Conservation (phyloP, 108 stramenopile species). For the Cyclotella sp. region DNA sequence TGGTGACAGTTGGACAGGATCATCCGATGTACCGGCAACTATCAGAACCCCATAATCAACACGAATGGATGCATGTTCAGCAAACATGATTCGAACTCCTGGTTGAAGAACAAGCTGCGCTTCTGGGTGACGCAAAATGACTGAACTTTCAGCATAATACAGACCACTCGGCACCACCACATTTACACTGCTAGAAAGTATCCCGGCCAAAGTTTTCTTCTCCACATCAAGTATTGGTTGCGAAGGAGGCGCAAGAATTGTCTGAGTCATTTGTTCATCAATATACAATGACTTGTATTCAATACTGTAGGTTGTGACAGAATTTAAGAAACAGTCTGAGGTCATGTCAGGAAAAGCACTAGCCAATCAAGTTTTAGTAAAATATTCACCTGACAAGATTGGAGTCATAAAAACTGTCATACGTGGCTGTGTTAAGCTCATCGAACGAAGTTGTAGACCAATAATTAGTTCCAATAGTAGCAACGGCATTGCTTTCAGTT, state of each 20-base stretch:
- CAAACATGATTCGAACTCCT: conserved; percentile 27
- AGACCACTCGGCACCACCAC: conserved; percentile 6
- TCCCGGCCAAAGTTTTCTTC: conserved; percentile 19
- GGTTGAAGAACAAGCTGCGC: conserved; percentile 16
- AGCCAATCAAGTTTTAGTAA: no score
- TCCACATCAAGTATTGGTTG: conserved; percentile 14
- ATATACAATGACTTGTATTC: conserved; percentile 2
- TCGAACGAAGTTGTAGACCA: conserved; percentile 19
- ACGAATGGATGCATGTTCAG: conserved; percentile 19
- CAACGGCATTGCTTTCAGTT: neutral
- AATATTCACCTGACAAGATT: no score
- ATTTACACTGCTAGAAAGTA: neutral
- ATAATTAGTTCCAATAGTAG: conserved; percentile 17
- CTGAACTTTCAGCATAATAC: conserved; percentile 21
- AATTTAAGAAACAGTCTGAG: no score
- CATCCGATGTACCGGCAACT: neutral
- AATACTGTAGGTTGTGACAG: no score
- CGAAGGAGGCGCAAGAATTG: conserved; percentile 17
- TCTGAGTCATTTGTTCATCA: conserved; percentile 22
- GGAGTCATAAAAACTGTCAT: conserved; percentile 22
- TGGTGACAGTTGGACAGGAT: conserved; percentile 7
- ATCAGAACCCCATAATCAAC: conserved; percentile 24
- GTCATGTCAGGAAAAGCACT: no score
- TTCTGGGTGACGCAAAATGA: conserved; percentile 16
- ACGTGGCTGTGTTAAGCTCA: neutral